Percentiles rank a stretch among this genome's conserved stretches.
Conservation (phyloP, 2,329 filamentous ascomycete genomes). For the Fusarium succisae region DNA sequence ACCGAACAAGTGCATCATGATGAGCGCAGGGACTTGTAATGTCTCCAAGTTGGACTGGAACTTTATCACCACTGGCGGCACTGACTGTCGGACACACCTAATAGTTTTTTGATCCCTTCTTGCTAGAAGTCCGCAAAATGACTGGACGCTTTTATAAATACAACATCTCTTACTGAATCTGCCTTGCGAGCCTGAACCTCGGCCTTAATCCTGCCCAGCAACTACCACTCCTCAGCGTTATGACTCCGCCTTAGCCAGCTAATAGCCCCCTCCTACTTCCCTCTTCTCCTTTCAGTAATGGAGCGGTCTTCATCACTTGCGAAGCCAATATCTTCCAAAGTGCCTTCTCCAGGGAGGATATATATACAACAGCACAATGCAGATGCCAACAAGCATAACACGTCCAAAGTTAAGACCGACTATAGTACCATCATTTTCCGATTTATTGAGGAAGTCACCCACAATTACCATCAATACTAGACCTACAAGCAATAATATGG, state of each 20-base stretch:
- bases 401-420: not conserved
- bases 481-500: not conserved
- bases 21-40: conserved; percentile 3
- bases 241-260: not conserved
- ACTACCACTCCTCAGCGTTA: accelerated
- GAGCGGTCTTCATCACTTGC: too few relatives aligned
- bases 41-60: not conserved
- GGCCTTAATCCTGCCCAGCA: accelerated
- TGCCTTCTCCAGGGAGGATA: not conserved
- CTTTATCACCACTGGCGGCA: too few relatives aligned
- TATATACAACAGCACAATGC: accelerated
- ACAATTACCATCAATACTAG: not conserved
- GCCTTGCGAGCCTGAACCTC: not conserved
- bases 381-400: not conserved
- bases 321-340: accelerated
- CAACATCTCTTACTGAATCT: not conserved
- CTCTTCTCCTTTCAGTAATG: not conserved
- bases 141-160: not conserved
- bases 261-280: accelerated
- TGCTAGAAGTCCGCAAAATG: not conserved
- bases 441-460: not conserved
- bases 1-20: not conserved
- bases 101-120: not conserved
- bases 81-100: not conserved
- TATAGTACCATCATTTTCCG: not conserved